Evolutionary conservation across 2,329 filamentous ascomycete species (phyloP).

Genomic region (Thelonectria blattea): DNA sequence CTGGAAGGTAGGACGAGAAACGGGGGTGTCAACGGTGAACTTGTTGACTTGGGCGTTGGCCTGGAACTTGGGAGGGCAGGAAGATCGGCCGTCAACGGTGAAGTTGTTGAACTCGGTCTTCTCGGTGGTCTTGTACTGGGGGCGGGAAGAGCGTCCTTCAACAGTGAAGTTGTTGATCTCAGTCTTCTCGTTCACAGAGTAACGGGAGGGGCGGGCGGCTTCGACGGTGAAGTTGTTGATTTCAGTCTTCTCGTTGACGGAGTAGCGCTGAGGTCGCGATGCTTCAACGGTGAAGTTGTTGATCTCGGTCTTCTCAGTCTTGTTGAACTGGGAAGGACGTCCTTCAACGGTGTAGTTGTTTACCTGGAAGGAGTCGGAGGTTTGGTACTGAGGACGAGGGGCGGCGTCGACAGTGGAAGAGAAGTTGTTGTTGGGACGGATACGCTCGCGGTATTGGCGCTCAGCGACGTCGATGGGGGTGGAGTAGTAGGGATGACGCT

Average conservation of each 20-base stretch:
- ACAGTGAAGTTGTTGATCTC: conserved; percentile 29
- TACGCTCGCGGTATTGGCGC: conserved; percentile 69
- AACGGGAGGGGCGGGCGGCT: conserved; percentile 27
- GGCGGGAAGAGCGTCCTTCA: conserved; percentile 16
- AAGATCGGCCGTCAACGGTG: conserved; percentile 21
- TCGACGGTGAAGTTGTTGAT: conserved; percentile 21
- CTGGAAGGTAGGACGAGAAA: conserved; percentile 55
- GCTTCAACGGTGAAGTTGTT: conserved; percentile 18
- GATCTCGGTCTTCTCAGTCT: conserved; percentile 22
- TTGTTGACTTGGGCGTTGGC: conserved; percentile 31
- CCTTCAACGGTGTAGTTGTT: conserved; percentile 41
- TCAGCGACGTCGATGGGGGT: conserved; percentile 68
- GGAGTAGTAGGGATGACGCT: conserved; percentile 54
- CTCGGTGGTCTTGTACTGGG: conserved; percentile 19
- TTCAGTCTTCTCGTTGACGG: conserved; percentile 16
- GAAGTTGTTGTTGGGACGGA: conserved; percentile 57
- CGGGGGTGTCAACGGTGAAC: conserved; percentile 43
- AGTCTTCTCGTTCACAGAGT: conserved; percentile 30
- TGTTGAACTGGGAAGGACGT: conserved; percentile 30
- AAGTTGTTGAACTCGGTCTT: conserved; percentile 26
- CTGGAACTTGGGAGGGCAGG: conserved; percentile 22
- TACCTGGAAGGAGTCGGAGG: conserved; percentile 35
- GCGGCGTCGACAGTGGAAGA: conserved; percentile 44
- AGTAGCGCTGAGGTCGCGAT: conserved; percentile 28
- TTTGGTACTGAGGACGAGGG: conserved; percentile 43